Conservation (phyloP, 1,284 basidiomycete species). For the Ustilago curta region DNA sequence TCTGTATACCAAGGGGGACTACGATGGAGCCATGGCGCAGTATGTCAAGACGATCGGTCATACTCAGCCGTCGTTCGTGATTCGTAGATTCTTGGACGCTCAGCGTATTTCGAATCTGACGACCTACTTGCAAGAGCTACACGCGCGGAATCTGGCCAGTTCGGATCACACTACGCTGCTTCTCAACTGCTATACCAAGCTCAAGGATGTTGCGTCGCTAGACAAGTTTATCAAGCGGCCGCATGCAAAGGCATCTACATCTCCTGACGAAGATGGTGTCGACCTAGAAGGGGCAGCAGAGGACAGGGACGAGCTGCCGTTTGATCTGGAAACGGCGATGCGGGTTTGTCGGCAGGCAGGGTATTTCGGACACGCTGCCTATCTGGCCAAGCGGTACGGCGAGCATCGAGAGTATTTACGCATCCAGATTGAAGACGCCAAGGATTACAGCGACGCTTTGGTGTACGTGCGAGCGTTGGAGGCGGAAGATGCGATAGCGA, state of each 20-base stretch:
- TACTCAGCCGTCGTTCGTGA: constrained; percentile 93
- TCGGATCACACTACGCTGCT: constrained; percentile 92
- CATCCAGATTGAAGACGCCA: constrained; percentile 93
- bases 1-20: constrained; percentile 89
- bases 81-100: constrained; percentile 95
- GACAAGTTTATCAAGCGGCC: constrained; percentile 85
- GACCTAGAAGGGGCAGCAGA: constrained; percentile 70
- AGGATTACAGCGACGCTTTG: constrained; percentile 84
- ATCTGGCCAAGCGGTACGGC: constrained; percentile 90
- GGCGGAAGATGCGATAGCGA: constrained; percentile 73
- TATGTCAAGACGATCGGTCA: constrained; percentile 90
- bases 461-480: constrained; percentile 83
- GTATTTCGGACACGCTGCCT: constrained; percentile 93
- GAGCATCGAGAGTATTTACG: constrained; percentile 91
- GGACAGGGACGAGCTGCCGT: constrained; percentile 78
- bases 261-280: constrained; percentile 58
- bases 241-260: constrained; percentile 14
- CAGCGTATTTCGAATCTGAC: constrained; percentile 95
- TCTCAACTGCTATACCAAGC: constrained; percentile 87
- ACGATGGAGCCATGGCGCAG: constrained; percentile 91
- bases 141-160: constrained; percentile 87
- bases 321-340: constrained; percentile 96
- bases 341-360: constrained; percentile 95
- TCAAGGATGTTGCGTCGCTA: constrained; percentile 87
- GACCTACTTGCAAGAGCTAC: constrained; percentile 94